These are phyloP conservation scores for Haplosporangium sp. DNA, from an alignment of 371 early-diverging fungal species.

Conservation along the genomic window DNA sequence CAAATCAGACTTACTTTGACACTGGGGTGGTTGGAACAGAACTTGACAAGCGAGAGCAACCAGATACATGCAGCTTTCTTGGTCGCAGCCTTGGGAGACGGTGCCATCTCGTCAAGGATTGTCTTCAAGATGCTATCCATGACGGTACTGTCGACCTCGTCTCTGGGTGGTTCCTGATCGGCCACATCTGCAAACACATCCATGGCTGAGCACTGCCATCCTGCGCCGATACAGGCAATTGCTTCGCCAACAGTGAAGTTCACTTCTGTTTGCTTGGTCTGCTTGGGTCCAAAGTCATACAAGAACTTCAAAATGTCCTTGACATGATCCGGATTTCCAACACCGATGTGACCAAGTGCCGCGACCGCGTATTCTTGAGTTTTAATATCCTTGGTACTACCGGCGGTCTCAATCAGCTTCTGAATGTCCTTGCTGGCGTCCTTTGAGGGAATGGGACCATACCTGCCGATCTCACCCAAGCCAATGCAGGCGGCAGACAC, in stretches of 20 bases:
- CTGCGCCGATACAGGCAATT: conserved; percentile 71
- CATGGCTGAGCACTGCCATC: conserved; percentile 80
- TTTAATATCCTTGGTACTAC: conserved; percentile 73
- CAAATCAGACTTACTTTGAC: conserved; percentile 55
- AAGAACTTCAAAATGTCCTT: conserved; percentile 65
- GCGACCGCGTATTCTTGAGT: conserved; percentile 80
- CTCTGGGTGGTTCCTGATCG: conserved; percentile 27
- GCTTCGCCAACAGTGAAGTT: conserved; percentile 90
- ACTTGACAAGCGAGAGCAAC: conserved; percentile 86
- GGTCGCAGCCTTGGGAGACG: conserved; percentile 67
- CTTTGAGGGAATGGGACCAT: conserved; percentile 57
- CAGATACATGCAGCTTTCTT: conserved; percentile 89
- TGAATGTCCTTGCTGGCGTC: conserved; percentile 55
- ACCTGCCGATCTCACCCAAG: conserved; percentile 76
- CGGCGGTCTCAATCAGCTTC: conserved; percentile 61
- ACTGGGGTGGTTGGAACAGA: conserved; percentile 65
- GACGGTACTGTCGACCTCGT: conserved; percentile 17
- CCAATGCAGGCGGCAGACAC: conserved; percentile 71
- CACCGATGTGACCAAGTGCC: conserved; percentile 76
- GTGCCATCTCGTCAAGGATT: conserved; percentile 63
- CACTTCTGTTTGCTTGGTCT: conserved; percentile 83
- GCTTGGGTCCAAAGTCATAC: conserved; percentile 68
- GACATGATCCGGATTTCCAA: conserved; percentile 62
- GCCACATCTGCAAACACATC: conserved; percentile 53
- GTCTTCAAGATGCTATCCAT: conserved; percentile 61